Base-by-base conservation (phyloP, 1,139 yeast genomes). In the Suhomyces yuchorum region DNA sequence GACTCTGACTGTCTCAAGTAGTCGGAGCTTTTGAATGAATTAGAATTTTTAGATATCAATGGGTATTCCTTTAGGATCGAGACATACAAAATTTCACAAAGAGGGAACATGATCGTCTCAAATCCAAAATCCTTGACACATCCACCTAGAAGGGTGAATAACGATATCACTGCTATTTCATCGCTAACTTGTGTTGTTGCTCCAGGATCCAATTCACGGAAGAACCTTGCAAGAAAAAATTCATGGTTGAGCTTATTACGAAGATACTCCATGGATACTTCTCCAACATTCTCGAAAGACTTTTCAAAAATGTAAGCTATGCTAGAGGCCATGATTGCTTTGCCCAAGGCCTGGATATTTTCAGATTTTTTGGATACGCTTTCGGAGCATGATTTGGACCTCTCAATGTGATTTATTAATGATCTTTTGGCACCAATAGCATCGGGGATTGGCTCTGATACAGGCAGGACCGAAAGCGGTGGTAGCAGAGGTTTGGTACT, bases 61-160 rank as follows among this genome's bases (percentile, higher is more conserved):
- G 93, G 92, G 59, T 83, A 85, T 51, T 85, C 90, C 45, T 73
- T 73, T 30, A 83, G 64, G n/a, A 88, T 73, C 26, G 80, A 68
- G 45, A 78, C 82, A 59, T 84, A 86, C 54, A 87, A 79, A 7
- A 87, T 74, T 53, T 86, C 91, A 53, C 88, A 79, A 33, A 88
- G 61, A 2, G 87, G 85, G 50, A 75, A 73, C 54, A 86, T 67
- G 20, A 84, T 74, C 1, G 77, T 65, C 58, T 88, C 91, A 60
- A 88, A 87, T 1, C 96, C 96, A 68, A 85, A 88, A 63, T 87
- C 96, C 56, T 83, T 85, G 34, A 85, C 78, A 53, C 91, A 80
- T 14, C 85, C 82, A 2, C 96, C 96, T 23, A 88, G 59, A 20
- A 86, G 62, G 24, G 85, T 77, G 55, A 78, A 77, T 41, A 88